These are phyloP conservation scores for Biancaea sappan DNA, from an alignment of 306 rosid species.

Conservation along the genomic window DNA sequence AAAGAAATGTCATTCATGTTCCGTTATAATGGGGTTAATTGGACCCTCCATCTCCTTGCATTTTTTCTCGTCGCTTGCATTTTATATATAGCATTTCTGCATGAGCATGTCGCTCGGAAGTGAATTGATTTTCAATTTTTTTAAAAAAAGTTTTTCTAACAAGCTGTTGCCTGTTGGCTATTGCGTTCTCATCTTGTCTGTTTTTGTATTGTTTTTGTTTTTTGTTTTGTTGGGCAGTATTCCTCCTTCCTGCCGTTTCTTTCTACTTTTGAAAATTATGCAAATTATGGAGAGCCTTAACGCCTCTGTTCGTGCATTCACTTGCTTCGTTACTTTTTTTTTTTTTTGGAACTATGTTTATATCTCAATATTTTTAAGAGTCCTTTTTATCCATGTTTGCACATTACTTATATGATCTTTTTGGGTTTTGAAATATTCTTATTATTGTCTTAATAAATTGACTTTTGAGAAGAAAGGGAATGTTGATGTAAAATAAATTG, in stretches of 20 bases:
- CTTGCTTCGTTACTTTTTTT: too few relatives aligned
- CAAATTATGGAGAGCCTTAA: too few relatives aligned
- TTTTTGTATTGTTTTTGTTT: neutral
- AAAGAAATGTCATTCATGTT: conserved; percentile 49
- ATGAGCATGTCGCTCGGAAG: neutral
- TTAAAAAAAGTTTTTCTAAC: too few relatives aligned
- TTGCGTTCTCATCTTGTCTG: neutral
- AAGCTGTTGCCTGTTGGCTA: neutral
- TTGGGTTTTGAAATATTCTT: too few relatives aligned
- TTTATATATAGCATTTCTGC: conserved; percentile 7
- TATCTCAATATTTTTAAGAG: too few relatives aligned
- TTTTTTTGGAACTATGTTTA: too few relatives aligned
- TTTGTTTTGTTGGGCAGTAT: too few relatives aligned
- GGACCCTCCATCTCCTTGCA: neutral
- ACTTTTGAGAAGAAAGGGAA: too few relatives aligned
- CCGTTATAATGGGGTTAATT: conserved; percentile 30
- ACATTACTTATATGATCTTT: too few relatives aligned
- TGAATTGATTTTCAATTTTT: neutral
- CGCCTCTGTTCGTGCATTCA: neutral
- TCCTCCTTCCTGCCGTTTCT: neutral
- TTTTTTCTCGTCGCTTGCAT: neutral
- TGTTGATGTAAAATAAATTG: too few relatives aligned
- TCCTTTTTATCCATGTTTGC: too few relatives aligned
- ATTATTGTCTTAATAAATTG: too few relatives aligned
- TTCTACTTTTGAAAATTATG: neutral